Percentiles rank a stretch among this genome's conserved stretches.
These are phyloP conservation scores for Thielaviopsis populi DNA, from an alignment of 2,329 filamentous ascomycete genomes.

Conservation along the genomic window DNA sequence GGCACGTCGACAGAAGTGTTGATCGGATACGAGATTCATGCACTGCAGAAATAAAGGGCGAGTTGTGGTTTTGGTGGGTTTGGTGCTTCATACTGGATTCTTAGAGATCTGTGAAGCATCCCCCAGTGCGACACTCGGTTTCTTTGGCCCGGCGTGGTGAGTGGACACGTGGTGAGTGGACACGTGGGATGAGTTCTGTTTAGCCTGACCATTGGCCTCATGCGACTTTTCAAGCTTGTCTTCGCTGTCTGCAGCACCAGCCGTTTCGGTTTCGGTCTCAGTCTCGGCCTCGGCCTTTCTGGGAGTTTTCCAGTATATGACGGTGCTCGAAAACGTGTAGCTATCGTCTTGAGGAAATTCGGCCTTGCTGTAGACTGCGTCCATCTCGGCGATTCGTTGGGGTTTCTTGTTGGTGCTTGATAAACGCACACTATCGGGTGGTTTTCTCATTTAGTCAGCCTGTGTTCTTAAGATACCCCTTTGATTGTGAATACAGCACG, in stretches of 20 bases:
- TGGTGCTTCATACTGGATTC: neutral
- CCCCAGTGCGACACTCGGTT: neutral
- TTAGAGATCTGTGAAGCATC: neutral
- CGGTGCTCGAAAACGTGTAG: slow-evolving; percentile 28
- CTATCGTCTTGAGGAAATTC: slow-evolving; percentile 27
- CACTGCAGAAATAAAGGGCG: neutral
- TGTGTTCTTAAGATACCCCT: slow-evolving; percentile 1
- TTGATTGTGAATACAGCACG: slow-evolving; percentile 1
- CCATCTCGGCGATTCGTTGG: slow-evolving; percentile 23
- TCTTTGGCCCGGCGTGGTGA: neutral
- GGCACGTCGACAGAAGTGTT: slow-evolving; percentile 78
- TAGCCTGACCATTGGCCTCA: neutral
- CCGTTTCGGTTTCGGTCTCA: neutral
- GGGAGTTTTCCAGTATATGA: slow-evolving; percentile 26
- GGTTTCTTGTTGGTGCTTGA: neutral
- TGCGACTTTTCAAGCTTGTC: neutral
- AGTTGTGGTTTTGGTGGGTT: neutral
- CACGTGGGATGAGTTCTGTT: neutral
- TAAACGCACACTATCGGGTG: neutral
- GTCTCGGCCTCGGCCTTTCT: neutral
- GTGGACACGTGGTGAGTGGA: too few relatives aligned
- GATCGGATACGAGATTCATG: slow-evolving; percentile 75
- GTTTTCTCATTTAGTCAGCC: neutral
- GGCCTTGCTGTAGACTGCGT: slow-evolving; percentile 22
- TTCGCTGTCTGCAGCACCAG: neutral